These are phyloP conservation scores for Fraxinus ornus DNA, from an alignment of 305 asterid species.

Conservation along the genomic window DNA sequence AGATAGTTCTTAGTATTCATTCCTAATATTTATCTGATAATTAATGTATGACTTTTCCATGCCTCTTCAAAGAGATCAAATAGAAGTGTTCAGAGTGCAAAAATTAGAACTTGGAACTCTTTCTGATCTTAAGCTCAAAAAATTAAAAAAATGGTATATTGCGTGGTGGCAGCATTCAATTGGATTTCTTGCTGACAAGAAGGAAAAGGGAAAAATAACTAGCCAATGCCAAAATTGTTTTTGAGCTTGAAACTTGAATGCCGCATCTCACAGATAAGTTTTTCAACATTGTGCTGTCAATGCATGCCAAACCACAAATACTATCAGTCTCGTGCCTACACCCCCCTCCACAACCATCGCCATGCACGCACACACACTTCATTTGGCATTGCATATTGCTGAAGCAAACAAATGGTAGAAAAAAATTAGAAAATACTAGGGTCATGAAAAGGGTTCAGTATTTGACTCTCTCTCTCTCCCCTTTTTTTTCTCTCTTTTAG, in stretches of 20 bases:
- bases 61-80: not conserved
- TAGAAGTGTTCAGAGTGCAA: not conserved
- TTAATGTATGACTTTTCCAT: not conserved
- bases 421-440: not conserved
- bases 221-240: not conserved
- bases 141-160: not conserved
- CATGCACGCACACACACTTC: not conserved
- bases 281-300: not conserved
- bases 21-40: not conserved
- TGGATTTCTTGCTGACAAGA: not conserved
- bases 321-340: not conserved
- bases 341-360: not conserved
- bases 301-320: not conserved
- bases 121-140: not conserved
- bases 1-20: constrained; percentile 1
- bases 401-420: not conserved
- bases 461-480: not conserved
- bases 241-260: not conserved
- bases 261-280: not conserved
- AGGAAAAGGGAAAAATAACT: not conserved
- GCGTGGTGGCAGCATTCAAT: not conserved
- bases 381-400: not conserved
- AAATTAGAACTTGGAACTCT: not conserved
- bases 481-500: not conserved
- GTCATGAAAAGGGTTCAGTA: not conserved